phyloP scores from a whole-genome alignment of 441 rosid species.

The Aleurites moluccanus region DNA sequence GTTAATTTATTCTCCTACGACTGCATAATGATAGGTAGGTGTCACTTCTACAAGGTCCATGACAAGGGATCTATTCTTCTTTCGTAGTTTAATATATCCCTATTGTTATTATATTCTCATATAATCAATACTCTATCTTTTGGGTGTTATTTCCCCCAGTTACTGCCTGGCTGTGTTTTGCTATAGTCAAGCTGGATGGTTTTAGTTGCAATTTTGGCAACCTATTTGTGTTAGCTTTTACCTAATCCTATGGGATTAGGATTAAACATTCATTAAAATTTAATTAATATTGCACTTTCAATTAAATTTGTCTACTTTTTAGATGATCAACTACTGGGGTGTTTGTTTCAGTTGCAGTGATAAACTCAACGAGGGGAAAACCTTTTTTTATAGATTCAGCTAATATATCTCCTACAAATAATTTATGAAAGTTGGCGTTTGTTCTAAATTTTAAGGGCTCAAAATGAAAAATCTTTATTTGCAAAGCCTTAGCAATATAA shows the following conservation, averaged over 20 bases:
- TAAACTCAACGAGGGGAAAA: neutral
- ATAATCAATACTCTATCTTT: neutral
- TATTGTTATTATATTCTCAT: neutral
- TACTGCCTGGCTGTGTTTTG: neutral
- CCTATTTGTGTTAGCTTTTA: neutral
- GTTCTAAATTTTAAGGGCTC: neutral
- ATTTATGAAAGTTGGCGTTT: neutral
- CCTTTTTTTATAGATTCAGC: neutral
- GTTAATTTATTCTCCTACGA: neutral
- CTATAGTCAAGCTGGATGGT: neutral
- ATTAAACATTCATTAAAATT: neutral
- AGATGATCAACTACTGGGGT: neutral
- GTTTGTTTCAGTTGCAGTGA: neutral
- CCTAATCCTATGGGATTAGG: neutral
- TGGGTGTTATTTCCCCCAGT: conserved; percentile 9
- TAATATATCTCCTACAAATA: neutral
- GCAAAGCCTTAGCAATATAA: neutral
- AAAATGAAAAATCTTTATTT: neutral
- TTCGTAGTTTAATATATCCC: conserved; percentile 14
- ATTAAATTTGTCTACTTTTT: neutral
- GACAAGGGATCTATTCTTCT: conserved; percentile 1
- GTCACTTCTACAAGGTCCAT: neutral
- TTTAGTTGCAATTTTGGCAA: neutral
- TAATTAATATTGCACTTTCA: neutral
- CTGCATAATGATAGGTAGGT: neutral